Evolutionary conservation across 352 stramenopile species (phyloP).

Genomic region (Phytophthora cryptogea): DNA sequence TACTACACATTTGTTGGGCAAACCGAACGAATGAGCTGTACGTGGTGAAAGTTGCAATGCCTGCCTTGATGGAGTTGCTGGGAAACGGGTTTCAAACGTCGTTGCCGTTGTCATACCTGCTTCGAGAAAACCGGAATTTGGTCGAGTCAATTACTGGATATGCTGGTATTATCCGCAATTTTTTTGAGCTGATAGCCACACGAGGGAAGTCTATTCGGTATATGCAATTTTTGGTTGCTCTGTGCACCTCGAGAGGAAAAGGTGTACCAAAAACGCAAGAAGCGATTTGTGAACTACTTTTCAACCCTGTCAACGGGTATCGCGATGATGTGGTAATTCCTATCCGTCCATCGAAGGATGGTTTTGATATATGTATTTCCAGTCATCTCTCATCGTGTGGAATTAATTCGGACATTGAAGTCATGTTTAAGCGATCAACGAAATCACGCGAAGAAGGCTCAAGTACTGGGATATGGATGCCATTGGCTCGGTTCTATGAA

Average conservation of each 20-base stretch:
- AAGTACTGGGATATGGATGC: conserved; percentile 43
- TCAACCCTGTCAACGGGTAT: conserved; percentile 62
- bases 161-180: conserved; percentile 59
- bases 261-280: conserved; percentile 76
- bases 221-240: conserved; percentile 73
- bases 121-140: conserved; percentile 72
- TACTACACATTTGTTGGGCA: conserved; percentile 66
- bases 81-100: conserved; percentile 77
- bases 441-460: conserved; percentile 5
- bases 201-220: conserved; percentile 72
- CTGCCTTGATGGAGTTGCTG: conserved; percentile 70
- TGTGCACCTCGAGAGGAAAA: conserved; percentile 63
- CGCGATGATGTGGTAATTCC: conserved; percentile 60
- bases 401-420: conserved; percentile 38
- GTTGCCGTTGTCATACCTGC: conserved; percentile 63
- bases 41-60: conserved; percentile 60
- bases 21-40: conserved; percentile 66
- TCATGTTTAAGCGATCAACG: conserved; percentile 38
- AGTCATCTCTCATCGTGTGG: conserved; percentile 17
- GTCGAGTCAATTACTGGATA: conserved; percentile 77
- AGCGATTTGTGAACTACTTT: conserved; percentile 72
- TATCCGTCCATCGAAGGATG: conserved; percentile 41
- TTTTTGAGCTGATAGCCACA: conserved; percentile 76
- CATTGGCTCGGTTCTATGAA: conserved; percentile 59
- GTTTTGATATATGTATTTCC: conserved; percentile 61